Evolutionary conservation across 768 basidiomycete genomes (phyloP), one percentile per base, ranked within the genome.

Genomic region (Mycena vulgaris): DNA sequence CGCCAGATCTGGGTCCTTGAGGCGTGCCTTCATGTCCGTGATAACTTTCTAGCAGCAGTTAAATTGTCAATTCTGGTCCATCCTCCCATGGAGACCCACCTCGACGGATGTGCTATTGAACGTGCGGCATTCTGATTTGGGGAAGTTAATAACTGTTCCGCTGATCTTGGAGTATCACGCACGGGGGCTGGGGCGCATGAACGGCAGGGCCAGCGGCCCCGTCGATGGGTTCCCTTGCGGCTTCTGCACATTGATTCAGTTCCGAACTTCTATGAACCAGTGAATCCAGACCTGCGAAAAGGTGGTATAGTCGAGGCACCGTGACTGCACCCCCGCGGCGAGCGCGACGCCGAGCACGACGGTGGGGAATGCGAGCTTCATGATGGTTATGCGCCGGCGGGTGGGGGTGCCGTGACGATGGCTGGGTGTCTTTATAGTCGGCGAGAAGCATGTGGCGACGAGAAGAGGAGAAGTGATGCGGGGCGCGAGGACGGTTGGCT

Each of bases 1-100:
- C 16, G 93, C 93, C 58, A 95, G 72, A 74, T 95, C 93, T 0
- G 93, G 91, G 75, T 95, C 92, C 76, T 90, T 93, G 65, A 95
- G 81, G 51, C 90, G 85, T 19, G 82, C 77, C 48, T 88, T 93
- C 91, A 93, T 92, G 78, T 94, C 91, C n/a, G 71, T 74, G 33
- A 94, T 91, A 30, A 94, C 92, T 85, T 88, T 85, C 93, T 94
- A n/a, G n/a, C n/a, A n/a, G n/a, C n/a, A n/a, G n/a, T n/a, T n/a
- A n/a, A n/a, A n/a, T n/a, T n/a, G n/a, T n/a, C n/a, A n/a, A n/a
- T n/a, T n/a, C n/a, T n/a, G n/a, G n/a, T n/a, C n/a, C n/a, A n/a
- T n/a, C n/a, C n/a, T n/a, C n/a, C n/a, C n/a, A n/a, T n/a, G n/a
- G n/a, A n/a, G n/a, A n/a, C 21, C 21, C 76, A 92, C 93, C 84